Evolutionary conservation across 1,284 basidiomycete species (phyloP).

Genomic region (Neolentinus lepideus): DNA sequence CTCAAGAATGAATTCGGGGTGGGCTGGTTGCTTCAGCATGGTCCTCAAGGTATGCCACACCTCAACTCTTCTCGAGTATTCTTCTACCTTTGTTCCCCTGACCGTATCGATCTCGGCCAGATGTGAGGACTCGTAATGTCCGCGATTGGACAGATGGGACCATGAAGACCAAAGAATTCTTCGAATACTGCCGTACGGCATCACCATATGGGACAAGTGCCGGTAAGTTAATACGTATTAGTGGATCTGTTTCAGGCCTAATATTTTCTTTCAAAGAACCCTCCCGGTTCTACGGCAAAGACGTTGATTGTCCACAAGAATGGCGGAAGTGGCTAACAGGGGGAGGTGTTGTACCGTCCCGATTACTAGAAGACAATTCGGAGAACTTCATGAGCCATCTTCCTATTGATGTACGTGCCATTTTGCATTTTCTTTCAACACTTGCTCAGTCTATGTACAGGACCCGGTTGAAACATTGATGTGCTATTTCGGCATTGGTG

Average conservation of each 20-base stretch:
- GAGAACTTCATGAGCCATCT: slow-evolving; percentile 53
- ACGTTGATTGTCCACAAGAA: slow-evolving; percentile 51
- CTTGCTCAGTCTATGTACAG: slow-evolving; percentile 22
- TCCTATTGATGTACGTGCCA: slow-evolving; percentile 32
- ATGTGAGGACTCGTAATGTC: slow-evolving; percentile 48
- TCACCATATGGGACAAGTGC: slow-evolving; percentile 7
- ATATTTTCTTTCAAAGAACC: slow-evolving; percentile 31
- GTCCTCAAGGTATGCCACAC: slow-evolving; percentile 15
- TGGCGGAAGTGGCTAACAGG: slow-evolving; percentile 56
- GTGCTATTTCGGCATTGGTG: slow-evolving; percentile 70
- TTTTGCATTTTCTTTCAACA: background rate
- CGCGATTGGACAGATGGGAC: slow-evolving; percentile 37
- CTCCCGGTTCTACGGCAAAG: slow-evolving; percentile 66
- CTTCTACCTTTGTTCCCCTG: background rate
- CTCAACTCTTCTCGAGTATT: background rate
- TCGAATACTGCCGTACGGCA: slow-evolving; percentile 30
- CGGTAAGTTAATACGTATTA: background rate
- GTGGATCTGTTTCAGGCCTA: background rate
- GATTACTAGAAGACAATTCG: slow-evolving; percentile 38
- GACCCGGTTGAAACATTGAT: slow-evolving; percentile 63
- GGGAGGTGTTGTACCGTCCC: slow-evolving; percentile 37
- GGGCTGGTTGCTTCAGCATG: slow-evolving; percentile 38
- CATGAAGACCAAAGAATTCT: slow-evolving; percentile 37
- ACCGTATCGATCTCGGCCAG: slow-evolving; percentile 21
- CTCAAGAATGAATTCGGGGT: slow-evolving; percentile 40